Conservation (phyloP, 2,329 filamentous ascomycete genomes). For the Scedosporium boydii region DNA sequence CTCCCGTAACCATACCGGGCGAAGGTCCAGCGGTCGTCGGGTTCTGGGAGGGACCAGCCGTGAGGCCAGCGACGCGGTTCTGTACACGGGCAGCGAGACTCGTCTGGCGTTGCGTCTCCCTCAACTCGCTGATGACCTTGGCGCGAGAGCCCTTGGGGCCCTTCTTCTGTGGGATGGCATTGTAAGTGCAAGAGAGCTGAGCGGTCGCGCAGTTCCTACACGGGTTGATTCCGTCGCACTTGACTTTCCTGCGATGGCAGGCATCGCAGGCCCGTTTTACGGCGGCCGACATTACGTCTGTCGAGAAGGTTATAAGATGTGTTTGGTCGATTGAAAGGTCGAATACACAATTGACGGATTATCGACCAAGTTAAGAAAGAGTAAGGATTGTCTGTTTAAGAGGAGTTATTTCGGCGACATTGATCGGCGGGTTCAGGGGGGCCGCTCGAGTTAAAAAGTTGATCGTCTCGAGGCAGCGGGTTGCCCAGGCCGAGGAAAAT, state of each 20-base stretch:
- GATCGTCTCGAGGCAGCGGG: background rate
- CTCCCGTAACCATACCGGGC: constrained; percentile 49
- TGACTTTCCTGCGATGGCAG: constrained; percentile 66
- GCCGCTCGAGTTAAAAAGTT: background rate
- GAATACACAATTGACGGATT: background rate
- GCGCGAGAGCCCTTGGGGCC: constrained; percentile 65
- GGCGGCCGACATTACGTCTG: constrained; percentile 35
- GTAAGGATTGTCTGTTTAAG: background rate
- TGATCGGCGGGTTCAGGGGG: background rate
- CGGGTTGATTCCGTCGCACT: constrained; percentile 61
- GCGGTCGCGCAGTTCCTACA: constrained; percentile 63
- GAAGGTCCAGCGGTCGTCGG: constrained; percentile 35
- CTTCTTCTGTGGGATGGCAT: constrained; percentile 67
- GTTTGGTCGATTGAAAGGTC: background rate
- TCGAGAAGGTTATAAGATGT: background rate
- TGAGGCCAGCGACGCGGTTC: constrained; percentile 47
- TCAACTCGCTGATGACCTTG: constrained; percentile 65
- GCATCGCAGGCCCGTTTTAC: constrained; percentile 60
- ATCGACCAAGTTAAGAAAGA: background rate
- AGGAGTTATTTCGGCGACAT: constrained; percentile 2
- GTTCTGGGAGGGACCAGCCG: constrained; percentile 9
- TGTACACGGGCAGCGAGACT: constrained; percentile 54
- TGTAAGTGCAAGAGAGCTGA: constrained; percentile 61
- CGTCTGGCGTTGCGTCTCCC: constrained; percentile 58
- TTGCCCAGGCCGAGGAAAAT: background rate